Conservation (phyloP, 202 grass and related monocot genomes). For the Panicum virgatum region DNA sequence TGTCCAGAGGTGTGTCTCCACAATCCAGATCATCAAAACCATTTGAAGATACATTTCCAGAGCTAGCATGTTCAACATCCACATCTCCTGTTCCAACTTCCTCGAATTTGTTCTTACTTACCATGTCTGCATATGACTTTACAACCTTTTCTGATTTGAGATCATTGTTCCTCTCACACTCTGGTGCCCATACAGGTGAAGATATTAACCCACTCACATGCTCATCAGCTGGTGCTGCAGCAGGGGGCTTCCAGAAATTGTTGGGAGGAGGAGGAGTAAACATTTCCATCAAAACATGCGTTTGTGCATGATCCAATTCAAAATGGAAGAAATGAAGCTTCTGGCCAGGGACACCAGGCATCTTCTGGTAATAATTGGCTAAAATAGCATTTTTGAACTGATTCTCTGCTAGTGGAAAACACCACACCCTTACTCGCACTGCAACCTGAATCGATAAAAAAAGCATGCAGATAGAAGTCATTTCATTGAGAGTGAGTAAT, state of each 20-base stretch:
- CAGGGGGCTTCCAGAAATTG: constrained; percentile 52
- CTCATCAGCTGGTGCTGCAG: background rate
- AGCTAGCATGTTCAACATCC: constrained; percentile 35
- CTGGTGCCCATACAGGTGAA: constrained; percentile 11
- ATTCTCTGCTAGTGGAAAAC: constrained; percentile 51
- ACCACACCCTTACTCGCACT: constrained; percentile 50
- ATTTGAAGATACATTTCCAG: constrained; percentile 46
- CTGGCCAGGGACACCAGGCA: constrained; percentile 20
- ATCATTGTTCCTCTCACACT: background rate
- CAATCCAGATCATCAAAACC: constrained; percentile 46
- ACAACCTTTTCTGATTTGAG: constrained; percentile 36
- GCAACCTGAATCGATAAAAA: constrained; percentile 52
- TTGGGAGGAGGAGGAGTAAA: constrained; percentile 54
- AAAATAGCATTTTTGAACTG: constrained; percentile 61
- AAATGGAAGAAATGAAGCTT: constrained; percentile 66
- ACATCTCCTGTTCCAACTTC: constrained; percentile 23
- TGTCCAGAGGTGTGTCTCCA: constrained; percentile 19
- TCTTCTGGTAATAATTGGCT: constrained; percentile 66
- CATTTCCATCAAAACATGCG: constrained; percentile 53
- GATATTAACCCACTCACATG: constrained; percentile 5
- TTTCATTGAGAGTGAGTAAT: constrained; percentile 25
- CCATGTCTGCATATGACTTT: constrained; percentile 46
- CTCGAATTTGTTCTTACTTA: constrained; percentile 40
- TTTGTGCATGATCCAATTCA: constrained; percentile 80
- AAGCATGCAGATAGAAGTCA: background rate